phyloP scores from a whole-genome alignment of 768 basidiomycete genomes.

The Boletellus emodensis region DNA sequence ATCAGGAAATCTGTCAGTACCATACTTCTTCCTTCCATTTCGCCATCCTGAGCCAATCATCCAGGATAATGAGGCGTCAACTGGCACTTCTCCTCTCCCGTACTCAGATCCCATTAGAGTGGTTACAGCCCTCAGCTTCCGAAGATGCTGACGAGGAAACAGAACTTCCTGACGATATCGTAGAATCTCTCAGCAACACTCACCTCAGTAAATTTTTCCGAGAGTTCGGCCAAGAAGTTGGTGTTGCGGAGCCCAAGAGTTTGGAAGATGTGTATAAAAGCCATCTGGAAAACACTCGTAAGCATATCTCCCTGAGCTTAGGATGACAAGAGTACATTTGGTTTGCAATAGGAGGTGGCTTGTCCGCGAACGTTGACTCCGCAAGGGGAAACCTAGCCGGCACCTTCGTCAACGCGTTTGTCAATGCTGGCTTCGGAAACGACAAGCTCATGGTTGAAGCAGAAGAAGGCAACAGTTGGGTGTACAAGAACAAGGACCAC shows the following conservation, averaged over 20 bases:
- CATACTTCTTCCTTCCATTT: background rate
- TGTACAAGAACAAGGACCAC: slow-evolving; percentile 99
- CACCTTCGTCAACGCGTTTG: slow-evolving; percentile 98
- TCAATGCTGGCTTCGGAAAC: slow-evolving; percentile 97
- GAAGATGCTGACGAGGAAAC: slow-evolving; percentile 53
- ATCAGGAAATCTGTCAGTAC: slow-evolving; percentile 76
- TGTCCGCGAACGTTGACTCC: slow-evolving; percentile 81
- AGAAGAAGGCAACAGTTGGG: slow-evolving; percentile 95
- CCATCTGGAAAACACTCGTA: slow-evolving; percentile 88
- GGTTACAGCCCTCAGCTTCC: slow-evolving; percentile 62
- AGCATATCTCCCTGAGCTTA: slow-evolving; percentile 17
- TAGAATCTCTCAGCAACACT: slow-evolving; percentile 83
- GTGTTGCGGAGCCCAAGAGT: slow-evolving; percentile 83
- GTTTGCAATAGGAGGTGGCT: slow-evolving; percentile 48
- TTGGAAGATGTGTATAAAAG: slow-evolving; percentile 97
- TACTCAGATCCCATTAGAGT: slow-evolving; percentile 85
- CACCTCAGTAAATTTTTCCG: slow-evolving; percentile 81
- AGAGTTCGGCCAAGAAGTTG: slow-evolving; percentile 91
- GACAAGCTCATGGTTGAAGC: slow-evolving; percentile 98
- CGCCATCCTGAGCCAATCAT: background rate
- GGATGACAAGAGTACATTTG: background rate
- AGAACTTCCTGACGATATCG: slow-evolving; percentile 74
- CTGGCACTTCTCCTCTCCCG: slow-evolving; percentile 92
- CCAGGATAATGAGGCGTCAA: slow-evolving; percentile 87
- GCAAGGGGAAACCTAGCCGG: slow-evolving; percentile 93